phyloP scores from a whole-genome alignment of 192 early-diverging fungal species.

The Linnemannia schmuckeri region DNA sequence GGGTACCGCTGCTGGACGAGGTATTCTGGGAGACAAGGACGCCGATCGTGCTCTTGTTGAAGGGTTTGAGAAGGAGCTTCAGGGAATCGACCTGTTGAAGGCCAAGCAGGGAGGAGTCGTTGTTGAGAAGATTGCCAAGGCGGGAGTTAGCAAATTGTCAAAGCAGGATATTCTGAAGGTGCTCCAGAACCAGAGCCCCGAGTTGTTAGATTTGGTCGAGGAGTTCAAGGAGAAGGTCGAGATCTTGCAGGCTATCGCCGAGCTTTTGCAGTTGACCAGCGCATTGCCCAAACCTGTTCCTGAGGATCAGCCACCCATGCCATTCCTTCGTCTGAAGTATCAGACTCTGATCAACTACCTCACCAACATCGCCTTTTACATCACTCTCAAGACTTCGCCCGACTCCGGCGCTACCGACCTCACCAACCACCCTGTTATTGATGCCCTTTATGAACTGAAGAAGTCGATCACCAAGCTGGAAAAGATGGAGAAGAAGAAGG shows the following conservation, averaged over 20 bases:
- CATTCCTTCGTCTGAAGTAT: slow-evolving; percentile 57
- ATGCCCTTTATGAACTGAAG: slow-evolving; percentile 79
- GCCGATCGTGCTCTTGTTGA: slow-evolving; percentile 63
- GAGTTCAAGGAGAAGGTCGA: slow-evolving; percentile 70
- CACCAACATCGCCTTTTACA: slow-evolving; percentile 91
- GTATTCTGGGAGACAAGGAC: slow-evolving; percentile 58
- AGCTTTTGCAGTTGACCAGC: slow-evolving; percentile 30
- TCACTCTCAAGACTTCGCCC: slow-evolving; percentile 76
- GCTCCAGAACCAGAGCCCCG: slow-evolving; percentile 79
- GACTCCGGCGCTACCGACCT: slow-evolving; percentile 60
- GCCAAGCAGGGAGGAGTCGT: slow-evolving; percentile 49
- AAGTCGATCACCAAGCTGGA: slow-evolving; percentile 81
- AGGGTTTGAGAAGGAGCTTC: slow-evolving; percentile 64
- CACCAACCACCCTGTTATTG: slow-evolving; percentile 88
- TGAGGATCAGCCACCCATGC: slow-evolving; percentile 45
- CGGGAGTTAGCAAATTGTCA: slow-evolving; percentile 63
- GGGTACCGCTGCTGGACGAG: slow-evolving; percentile 50
- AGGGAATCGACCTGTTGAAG: slow-evolving; percentile 62
- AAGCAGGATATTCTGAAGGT: slow-evolving; percentile 73
- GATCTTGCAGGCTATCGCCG: slow-evolving; percentile 48
- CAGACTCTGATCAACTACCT: slow-evolving; percentile 78
- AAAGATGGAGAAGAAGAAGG: slow-evolving; percentile 69
- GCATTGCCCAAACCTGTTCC: slow-evolving; percentile 29
- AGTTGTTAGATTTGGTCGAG: slow-evolving; percentile 74
- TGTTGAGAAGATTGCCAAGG: slow-evolving; percentile 56